Evolutionary conservation across 345 rosid species (phyloP).

Genomic region (Syzygium grande): DNA sequence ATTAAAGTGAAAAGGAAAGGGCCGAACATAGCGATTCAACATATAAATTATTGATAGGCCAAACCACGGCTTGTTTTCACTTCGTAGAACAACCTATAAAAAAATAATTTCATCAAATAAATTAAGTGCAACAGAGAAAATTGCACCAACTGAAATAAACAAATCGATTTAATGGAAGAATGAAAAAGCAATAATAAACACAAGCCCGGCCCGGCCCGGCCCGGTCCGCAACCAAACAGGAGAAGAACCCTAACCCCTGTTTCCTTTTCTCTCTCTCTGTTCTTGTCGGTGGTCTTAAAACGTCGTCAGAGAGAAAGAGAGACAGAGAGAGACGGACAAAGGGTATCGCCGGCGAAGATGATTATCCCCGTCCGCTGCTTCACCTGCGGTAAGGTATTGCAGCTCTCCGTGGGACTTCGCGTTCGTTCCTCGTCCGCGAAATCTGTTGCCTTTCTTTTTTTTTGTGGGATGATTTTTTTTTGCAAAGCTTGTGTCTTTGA

Average conservation of each 20-base stretch:
- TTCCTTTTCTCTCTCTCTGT: not conserved
- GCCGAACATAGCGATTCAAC: not conserved
- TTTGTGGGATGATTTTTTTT: not conserved
- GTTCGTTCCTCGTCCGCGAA: not conserved
- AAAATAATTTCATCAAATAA: fast-evolving
- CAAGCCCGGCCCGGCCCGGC: not conserved
- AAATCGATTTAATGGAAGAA: not conserved
- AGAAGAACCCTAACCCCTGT: not conserved
- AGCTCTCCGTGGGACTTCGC: not conserved
- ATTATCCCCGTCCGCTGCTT: slow-evolving; percentile 79
- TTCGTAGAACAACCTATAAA: fast-evolving
- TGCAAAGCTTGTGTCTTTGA: not conserved
- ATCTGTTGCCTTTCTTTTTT: not conserved
- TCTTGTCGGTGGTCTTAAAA: not conserved
- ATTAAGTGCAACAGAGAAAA: not conserved
- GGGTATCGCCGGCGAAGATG: slow-evolving; percentile 25
- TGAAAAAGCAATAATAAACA: not conserved
- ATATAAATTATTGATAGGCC: not conserved
- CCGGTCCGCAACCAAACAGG: not conserved
- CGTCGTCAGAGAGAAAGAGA: not conserved
- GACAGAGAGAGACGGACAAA: not conserved
- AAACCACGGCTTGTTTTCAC: not conserved
- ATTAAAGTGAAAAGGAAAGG: not conserved
- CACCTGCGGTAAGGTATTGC: slow-evolving; percentile 64
- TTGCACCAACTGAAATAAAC: not conserved